These are phyloP conservation scores for Colletotrichum sp. DNA, from an alignment of 2,329 filamentous ascomycete species.

Conservation along the genomic window DNA sequence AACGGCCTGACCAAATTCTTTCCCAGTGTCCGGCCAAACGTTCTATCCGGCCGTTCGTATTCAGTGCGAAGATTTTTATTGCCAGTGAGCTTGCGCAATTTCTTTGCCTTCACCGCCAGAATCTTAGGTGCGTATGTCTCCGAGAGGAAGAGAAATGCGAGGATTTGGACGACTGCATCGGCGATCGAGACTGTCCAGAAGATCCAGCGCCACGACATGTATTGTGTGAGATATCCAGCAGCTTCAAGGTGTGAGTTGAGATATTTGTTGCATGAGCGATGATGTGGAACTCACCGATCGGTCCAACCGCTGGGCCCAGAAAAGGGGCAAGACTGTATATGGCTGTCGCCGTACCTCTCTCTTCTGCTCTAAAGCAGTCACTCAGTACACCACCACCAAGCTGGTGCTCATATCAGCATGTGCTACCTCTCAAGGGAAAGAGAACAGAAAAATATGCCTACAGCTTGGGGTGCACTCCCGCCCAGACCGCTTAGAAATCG, in stretches of 20 bases:
- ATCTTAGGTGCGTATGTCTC: slow-evolving; percentile 44
- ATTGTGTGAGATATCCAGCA: slow-evolving; percentile 43
- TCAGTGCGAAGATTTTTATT: slow-evolving; percentile 31
- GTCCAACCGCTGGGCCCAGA: slow-evolving; percentile 46
- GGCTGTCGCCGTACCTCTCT: slow-evolving; percentile 36
- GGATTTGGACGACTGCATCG: slow-evolving; percentile 35
- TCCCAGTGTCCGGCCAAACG: slow-evolving; percentile 26
- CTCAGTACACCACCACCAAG: slow-evolving; percentile 50
- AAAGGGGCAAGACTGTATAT: slow-evolving; percentile 46
- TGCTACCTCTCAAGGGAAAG: rapidly evolving
- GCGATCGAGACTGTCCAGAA: slow-evolving; percentile 47
- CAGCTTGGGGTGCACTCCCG: slow-evolving; percentile 51
- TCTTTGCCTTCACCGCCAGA: slow-evolving; percentile 30
- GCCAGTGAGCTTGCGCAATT: slow-evolving; percentile 31
- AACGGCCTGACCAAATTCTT: slow-evolving; percentile 49
- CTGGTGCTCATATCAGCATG: not conserved
- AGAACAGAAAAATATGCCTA: slow-evolving; percentile 15
- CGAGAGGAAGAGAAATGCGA: slow-evolving; percentile 40
- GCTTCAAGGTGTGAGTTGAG: slow-evolving; percentile 20
- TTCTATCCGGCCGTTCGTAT: slow-evolving; percentile 29
- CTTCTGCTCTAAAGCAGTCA: slow-evolving; percentile 52
- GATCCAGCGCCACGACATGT: slow-evolving; percentile 48
- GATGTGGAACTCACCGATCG: slow-evolving; percentile 32
- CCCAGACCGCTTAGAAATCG: slow-evolving; percentile 54
- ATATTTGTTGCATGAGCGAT: too few species aligned